Evolutionary conservation across 108 stramenopile genomes (phyloP).

Genomic region (Fragilaria crotonensis): DNA sequence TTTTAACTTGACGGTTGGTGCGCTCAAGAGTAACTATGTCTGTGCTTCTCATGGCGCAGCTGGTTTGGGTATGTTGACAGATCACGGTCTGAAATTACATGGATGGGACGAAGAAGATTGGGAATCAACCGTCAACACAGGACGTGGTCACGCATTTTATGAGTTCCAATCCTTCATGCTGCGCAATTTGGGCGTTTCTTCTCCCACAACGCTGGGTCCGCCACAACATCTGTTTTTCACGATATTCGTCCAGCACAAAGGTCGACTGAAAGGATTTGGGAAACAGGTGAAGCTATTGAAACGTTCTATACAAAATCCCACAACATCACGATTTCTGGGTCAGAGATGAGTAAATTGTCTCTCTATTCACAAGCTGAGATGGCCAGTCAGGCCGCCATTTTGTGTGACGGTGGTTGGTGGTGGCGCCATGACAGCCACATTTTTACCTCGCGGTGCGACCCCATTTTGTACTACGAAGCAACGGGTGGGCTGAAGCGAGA

Average conservation of each 20-base stretch:
- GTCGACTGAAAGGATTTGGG: conserved; percentile 25
- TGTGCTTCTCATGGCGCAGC: conserved; percentile 41
- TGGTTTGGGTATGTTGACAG: conserved; percentile 46
- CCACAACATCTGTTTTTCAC: conserved; percentile 45
- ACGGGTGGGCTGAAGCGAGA: conserved; percentile 20
- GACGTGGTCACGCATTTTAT: conserved; percentile 41
- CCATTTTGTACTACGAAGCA: conserved; percentile 25
- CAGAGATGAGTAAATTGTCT: conserved; percentile 10
- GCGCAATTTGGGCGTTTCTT: background rate
- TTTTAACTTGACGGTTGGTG: background rate
- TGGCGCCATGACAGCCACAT: conserved; percentile 45
- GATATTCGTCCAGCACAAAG: conserved; percentile 22
- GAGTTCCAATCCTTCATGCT: conserved; percentile 53
- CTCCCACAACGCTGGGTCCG: background rate
- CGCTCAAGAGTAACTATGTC: conserved; percentile 12
- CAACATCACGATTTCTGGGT: background rate
- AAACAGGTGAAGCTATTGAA: conserved; percentile 22
- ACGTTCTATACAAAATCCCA: background rate
- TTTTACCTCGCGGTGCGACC: conserved; percentile 40
- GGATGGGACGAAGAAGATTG: conserved; percentile 50
- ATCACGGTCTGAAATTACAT: conserved; percentile 52
- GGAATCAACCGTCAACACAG: conserved; percentile 36
- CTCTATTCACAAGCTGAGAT: conserved; percentile 31
- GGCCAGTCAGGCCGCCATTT: conserved; percentile 24
- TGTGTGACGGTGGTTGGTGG: conserved; percentile 43